These are phyloP conservation scores for Phytophthora europaea DNA, from an alignment of 352 stramenopile species.

Conservation along the genomic window DNA sequence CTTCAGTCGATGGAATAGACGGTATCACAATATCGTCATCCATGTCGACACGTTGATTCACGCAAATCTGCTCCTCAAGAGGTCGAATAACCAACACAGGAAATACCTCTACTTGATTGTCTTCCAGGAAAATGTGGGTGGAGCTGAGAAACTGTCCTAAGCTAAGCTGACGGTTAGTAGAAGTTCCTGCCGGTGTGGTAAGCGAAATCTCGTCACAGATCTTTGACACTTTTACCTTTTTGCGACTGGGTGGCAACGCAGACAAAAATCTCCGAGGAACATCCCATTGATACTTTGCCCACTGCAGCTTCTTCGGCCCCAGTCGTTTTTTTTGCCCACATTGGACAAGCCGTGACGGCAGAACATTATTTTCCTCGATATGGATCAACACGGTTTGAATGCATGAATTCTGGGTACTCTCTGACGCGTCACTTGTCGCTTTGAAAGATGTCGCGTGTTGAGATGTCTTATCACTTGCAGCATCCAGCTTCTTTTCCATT, in stretches of 20 bases:
- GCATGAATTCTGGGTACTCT: neutral
- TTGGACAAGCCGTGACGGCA: slow-evolving; percentile 54
- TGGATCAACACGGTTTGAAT: slow-evolving; percentile 35
- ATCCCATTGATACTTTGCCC: slow-evolving; percentile 33
- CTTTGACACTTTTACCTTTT: slow-evolving; percentile 47
- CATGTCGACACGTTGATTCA: slow-evolving; percentile 15
- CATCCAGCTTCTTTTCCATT: slow-evolving; percentile 25
- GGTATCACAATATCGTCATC: slow-evolving; percentile 1
- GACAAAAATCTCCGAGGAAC: slow-evolving; percentile 19
- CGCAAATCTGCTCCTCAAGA: slow-evolving; percentile 39
- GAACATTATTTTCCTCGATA: slow-evolving; percentile 30
- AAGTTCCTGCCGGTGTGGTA: slow-evolving; percentile 39
- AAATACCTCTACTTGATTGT: slow-evolving; percentile 75
- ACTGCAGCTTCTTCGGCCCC: slow-evolving; percentile 36
- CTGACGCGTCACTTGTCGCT: neutral
- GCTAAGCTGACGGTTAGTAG: slow-evolving; percentile 25
- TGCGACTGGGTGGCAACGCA: slow-evolving; percentile 18
- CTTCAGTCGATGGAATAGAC: neutral
- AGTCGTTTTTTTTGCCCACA: slow-evolving; percentile 34
- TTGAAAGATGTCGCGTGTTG: neutral
- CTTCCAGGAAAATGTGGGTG: slow-evolving; percentile 59
- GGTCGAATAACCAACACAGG: slow-evolving; percentile 68
- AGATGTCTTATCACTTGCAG: neutral
- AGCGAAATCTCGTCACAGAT: slow-evolving; percentile 55
- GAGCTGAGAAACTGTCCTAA: slow-evolving; percentile 57